Evolutionary conservation across 768 basidiomycete species (phyloP), one percentile per base, ranked within the genome.

Genomic region (Hericium alpestre): DNA sequence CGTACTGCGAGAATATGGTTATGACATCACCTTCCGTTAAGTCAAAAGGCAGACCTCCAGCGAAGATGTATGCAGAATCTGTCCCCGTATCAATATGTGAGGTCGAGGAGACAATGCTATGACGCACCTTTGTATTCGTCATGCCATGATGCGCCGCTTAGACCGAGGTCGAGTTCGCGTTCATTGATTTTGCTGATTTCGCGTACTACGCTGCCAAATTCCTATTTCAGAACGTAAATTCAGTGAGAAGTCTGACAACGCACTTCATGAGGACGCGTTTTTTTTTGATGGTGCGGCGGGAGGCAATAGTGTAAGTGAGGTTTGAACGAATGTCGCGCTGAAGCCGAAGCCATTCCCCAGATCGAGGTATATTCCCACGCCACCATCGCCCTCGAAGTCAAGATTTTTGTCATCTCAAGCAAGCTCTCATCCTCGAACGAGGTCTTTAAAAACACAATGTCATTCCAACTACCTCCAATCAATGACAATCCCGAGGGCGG

Each of bases 21-120:
- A 98, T 88, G 16, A 99, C 91, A 67, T 99, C 96, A 56, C 96
- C 96, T 72, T 99, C 96, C 2, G 96, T 96, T 51, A 98, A 75
- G 62, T 93, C 93, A 64, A 77, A 82, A 60, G 86, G 78, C 32
- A 99, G 78, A 18, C 95, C 94, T 46, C 96, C 94, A 56, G 91
- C 76, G 69, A 93, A 96, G 63, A 99, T 77, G 71, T 98, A 96
- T 15, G 96, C 96, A 49, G 93, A 96, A 70, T 97, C 94, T 86
- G 59, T 16, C 32, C 22, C 32, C 16, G 11, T 16, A 38, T 38
- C 25, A 25, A 25, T 32, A 10, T 7, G 27, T 32, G 32, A 32
- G 32, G 8, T 32, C 32, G 32, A 32, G 32, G 32, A 32, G 8
- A 32, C 8, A 32, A 7, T 32, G 32, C 32, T 8, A 32, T n/a